Conservation (phyloP, 768 basidiomycete species). For the Tephrocybe sp. region DNA sequence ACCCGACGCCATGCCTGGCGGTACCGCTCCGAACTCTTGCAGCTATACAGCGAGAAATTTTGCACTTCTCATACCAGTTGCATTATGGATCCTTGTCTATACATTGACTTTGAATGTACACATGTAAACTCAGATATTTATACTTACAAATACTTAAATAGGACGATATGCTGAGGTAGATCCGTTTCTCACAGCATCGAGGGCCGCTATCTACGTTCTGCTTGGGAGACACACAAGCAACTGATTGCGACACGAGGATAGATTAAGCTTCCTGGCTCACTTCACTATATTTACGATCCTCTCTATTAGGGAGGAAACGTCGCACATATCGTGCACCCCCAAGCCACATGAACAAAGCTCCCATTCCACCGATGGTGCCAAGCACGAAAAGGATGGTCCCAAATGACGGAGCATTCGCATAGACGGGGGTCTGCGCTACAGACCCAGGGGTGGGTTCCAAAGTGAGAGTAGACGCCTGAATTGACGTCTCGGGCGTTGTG, state of each 20-base stretch:
- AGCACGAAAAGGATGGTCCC: constrained; percentile 34
- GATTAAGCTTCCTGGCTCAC: no score
- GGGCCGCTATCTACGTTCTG: no score
- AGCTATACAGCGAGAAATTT: not conserved
- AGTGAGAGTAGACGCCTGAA: constrained; percentile 6
- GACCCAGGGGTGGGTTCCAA: constrained; percentile 2
- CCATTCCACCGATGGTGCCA: constrained; percentile 43
- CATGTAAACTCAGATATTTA: not conserved
- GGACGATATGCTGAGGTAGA: no score
- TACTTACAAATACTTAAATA: not conserved
- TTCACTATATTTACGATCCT: no score
- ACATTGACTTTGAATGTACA: not conserved
- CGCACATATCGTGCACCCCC: constrained; percentile 49
- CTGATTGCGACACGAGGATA: no score
- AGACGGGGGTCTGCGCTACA: constrained; percentile 13
- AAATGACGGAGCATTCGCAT: constrained; percentile 20
- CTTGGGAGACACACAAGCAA: no score
- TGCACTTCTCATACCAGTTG: not conserved
- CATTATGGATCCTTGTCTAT: constrained; percentile 4
- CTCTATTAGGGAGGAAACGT: constrained; percentile 34
- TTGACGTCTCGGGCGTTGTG: constrained; percentile 10
- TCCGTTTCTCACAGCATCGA: no score
- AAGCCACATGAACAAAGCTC: constrained; percentile 46
- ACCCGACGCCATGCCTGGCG: constrained; percentile 34
- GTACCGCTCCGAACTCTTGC: not conserved